Evolutionary conservation across 116 monocot species (phyloP).

Genomic region (Thalassia testudinum): DNA sequence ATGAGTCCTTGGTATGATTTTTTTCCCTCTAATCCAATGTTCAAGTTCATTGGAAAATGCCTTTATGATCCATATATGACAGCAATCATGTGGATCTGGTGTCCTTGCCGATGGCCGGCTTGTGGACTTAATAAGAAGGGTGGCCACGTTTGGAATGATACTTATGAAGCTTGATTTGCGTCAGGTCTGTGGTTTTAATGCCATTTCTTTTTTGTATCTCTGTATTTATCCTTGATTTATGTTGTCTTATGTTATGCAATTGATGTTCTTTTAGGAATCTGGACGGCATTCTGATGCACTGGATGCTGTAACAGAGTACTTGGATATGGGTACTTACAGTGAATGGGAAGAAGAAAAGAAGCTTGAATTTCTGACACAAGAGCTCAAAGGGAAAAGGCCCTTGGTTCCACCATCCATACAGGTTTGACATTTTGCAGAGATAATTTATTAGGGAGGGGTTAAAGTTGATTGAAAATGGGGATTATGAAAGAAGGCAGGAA

Average conservation of each 20-base stretch:
- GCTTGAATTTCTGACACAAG: slow-evolving; percentile 62
- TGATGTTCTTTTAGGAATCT: slow-evolving; percentile 35
- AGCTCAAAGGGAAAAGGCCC: slow-evolving; percentile 85
- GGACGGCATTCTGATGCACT: slow-evolving; percentile 63
- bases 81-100: slow-evolving; percentile 86
- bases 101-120: slow-evolving; percentile 82
- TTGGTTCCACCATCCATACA: slow-evolving; percentile 73
- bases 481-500: too few species aligned
- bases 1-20: slow-evolving; percentile 76
- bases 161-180: slow-evolving; percentile 86
- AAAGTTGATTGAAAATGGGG: too few species aligned
- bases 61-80: slow-evolving; percentile 1
- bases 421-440: slow-evolving; percentile 21
- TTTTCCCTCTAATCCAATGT: background rate
- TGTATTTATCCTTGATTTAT: background rate
- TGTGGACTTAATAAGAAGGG: slow-evolving; percentile 75
- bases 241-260: background rate
- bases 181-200: slow-evolving; percentile 30
- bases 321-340: slow-evolving; percentile 73
- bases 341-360: slow-evolving; percentile 90
- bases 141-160: slow-evolving; percentile 81
- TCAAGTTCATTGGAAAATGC: background rate
- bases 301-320: slow-evolving; percentile 60
- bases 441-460: too few species aligned
- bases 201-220: too few species aligned